phyloP scores from a whole-genome alignment of 805 yeast genomes.

The Barnettozyma populi region DNA sequence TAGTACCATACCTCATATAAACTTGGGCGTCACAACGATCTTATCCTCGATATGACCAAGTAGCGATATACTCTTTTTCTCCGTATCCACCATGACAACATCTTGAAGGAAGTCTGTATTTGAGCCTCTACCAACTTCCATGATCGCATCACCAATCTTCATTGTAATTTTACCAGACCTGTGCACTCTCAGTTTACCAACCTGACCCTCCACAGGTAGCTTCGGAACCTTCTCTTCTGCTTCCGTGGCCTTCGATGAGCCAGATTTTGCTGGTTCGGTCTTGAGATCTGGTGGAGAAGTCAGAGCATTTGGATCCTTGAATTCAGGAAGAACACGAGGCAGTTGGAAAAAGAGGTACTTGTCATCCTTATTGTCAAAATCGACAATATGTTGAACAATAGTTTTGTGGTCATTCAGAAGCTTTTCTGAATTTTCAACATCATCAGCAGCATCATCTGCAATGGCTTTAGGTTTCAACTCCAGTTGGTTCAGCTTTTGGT shows the following conservation, averaged over 20 bases:
- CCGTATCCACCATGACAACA: conserved; percentile 45
- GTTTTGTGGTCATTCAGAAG: conserved; percentile 35
- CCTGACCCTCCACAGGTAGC: conserved; percentile 41
- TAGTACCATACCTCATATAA: conserved; percentile 10
- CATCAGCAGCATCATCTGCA: conserved; percentile 30
- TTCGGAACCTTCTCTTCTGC: conserved; percentile 2
- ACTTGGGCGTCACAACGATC: conserved; percentile 53
- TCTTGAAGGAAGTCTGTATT: conserved; percentile 69
- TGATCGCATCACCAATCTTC: conserved; percentile 60
- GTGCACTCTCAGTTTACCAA: conserved; percentile 74
- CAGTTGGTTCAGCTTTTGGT: conserved; percentile 26
- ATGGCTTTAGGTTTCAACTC: conserved; percentile 15
- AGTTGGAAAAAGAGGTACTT: conserved; percentile 34
- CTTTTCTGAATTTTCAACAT: conserved; percentile 30
- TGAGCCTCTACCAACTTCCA: conserved; percentile 71
- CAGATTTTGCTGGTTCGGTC: neutral
- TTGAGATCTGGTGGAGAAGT: conserved; percentile 12
- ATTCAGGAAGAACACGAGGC: conserved; percentile 33
- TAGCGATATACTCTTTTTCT: conserved; percentile 36
- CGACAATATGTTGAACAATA: conserved; percentile 25
- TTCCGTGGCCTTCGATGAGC: neutral
- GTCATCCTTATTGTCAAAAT: conserved; percentile 28
- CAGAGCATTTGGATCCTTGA: conserved; percentile 18
- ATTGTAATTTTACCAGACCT: conserved; percentile 79
- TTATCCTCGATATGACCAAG: conserved; percentile 55